Percentiles rank a stretch among this genome's conserved stretches.
These are phyloP conservation scores for Striga hermonthica DNA, from an alignment of 305 asterid species.

Conservation along the genomic window DNA sequence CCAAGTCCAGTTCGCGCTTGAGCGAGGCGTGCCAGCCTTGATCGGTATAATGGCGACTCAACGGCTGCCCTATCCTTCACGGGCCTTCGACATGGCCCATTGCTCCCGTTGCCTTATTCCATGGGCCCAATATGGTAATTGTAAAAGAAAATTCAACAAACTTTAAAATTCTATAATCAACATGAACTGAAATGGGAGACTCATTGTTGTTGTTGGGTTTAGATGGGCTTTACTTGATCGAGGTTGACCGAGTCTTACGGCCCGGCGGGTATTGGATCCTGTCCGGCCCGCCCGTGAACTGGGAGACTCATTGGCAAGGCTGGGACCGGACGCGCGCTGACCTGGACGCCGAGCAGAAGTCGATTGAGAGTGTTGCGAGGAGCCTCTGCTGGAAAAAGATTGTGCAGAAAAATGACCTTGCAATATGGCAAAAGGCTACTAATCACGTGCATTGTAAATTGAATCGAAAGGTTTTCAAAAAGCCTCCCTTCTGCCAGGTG, in stretches of 20 bases:
- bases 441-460: slow-evolving; percentile 73
- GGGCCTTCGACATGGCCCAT: slow-evolving; percentile 94
- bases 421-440: slow-evolving; percentile 82
- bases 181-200: neutral
- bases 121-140: slow-evolving; percentile 73
- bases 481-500: slow-evolving; percentile 61
- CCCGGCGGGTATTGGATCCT: slow-evolving; percentile 97
- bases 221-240: slow-evolving; percentile 89
- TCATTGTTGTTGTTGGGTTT: slow-evolving; percentile 25
- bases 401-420: slow-evolving; percentile 65
- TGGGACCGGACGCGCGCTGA: slow-evolving; percentile 70
- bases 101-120: slow-evolving; percentile 95
- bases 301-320: slow-evolving; percentile 80
- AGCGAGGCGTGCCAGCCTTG: slow-evolving; percentile 90
- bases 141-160: neutral
- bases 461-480: slow-evolving; percentile 59
- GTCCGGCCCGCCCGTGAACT: slow-evolving; percentile 92
- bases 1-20: slow-evolving; percentile 90
- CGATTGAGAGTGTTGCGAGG: slow-evolving; percentile 66
- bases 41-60: slow-evolving; percentile 77
- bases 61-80: slow-evolving; percentile 80
- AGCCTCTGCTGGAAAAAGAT: slow-evolving; percentile 91
- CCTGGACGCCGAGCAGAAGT: slow-evolving; percentile 57
- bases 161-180: no score
- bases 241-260: slow-evolving; percentile 80